Conservation (phyloP, 2,329 filamentous ascomycete species). For the Keithomyces neogunnii region DNA sequence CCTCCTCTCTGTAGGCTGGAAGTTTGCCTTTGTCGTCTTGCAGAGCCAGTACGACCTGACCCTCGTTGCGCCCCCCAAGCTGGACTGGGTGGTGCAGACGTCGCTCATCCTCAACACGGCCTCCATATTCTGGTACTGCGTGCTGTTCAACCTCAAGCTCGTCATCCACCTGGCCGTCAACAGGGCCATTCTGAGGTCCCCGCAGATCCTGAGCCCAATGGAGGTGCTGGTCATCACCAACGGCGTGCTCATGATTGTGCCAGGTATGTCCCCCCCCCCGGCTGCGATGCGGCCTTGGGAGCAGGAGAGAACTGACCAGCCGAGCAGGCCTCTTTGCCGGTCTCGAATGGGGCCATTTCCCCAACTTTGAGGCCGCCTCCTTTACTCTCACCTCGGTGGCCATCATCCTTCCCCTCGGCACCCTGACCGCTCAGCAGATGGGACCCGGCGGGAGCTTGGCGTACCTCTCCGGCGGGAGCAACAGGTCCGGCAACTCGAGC, state of each 20-base stretch:
- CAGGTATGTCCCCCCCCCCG: conserved; percentile 28
- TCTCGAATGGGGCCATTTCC: conserved; percentile 33
- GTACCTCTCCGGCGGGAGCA: conserved; percentile 5
- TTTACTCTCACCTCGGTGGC: conserved; percentile 40
- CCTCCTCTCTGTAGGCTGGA: conserved; percentile 21
- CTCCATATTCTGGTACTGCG: conserved; percentile 45
- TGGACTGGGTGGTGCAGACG: conserved; percentile 29
- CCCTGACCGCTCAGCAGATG: conserved; percentile 41
- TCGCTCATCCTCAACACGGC: conserved; percentile 30
- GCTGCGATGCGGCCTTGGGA: neutral
- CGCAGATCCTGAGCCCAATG: conserved; percentile 37
- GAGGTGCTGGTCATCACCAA: conserved; percentile 49
- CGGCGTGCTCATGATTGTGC: conserved; percentile 46
- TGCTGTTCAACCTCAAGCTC: conserved; percentile 45
- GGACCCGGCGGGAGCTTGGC: conserved; percentile 17
- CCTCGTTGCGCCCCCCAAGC: conserved; percentile 12
- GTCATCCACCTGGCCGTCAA: conserved; percentile 38
- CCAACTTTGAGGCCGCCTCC: conserved; percentile 41
- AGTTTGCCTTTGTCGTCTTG: conserved; percentile 25
- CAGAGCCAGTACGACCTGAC: conserved; percentile 25
- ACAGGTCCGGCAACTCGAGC: neutral
- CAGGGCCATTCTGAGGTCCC: conserved; percentile 35
- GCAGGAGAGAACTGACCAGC: neutral
- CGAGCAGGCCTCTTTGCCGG: conserved; percentile 40
- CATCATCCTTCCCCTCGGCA: conserved; percentile 43